Evolutionary conservation across 352 stramenopile species (phyloP), one percentile per base, ranked within the genome.

Genomic region (Globisporangium radiosum): DNA sequence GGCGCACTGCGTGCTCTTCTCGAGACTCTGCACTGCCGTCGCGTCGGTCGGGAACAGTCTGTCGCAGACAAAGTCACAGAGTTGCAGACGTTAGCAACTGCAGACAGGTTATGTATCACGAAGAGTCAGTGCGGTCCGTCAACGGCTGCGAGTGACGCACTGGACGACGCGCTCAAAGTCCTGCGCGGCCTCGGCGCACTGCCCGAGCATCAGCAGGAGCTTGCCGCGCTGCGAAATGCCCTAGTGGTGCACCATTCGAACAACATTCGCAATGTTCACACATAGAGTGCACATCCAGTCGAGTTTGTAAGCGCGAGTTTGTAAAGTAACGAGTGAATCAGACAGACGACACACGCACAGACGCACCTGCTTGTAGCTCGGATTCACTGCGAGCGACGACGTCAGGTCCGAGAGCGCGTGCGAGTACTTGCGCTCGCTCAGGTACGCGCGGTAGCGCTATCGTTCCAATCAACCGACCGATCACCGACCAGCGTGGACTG

Each of bases 361-460:
- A 19, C 14, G 19, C 40, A 51, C 71, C 65, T 92, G 82, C 50
- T 88, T 92, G 67, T 88, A 92, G 59, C 67, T 85, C 43, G 83
- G 83, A 52, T 92, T 92, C 52, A 90, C 73, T 0, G 80, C 64
- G 11, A 92, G 66, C 37, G 83, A 86, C 39, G 76, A 81, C 47
- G 78, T 87, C 36, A 92, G 42, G 60, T 92, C 83, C 7, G 73
- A 76, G 38, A 92, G 62, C 8, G 83, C 83, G 56, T 86, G 76
- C 25, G 70, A 71, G 58, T 90, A 92, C 70, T 92, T 92, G 65
- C 83, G 73, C 61, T 92, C 80, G 56, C 78, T 89, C 56, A 92
- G 61, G 61, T 92, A 92, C 11, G 80, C 83, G 45, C 83, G 83
- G 55, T 85, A 92, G 33, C 83, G 73, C 73, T 74, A 25, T 33